A percentile compares a stretch with the other conserved stretches of the same genome.
These are phyloP conservation scores for Glonium stellatum DNA, from an alignment of 495 filamentous ascomycete species.

Conservation along the genomic window DNA sequence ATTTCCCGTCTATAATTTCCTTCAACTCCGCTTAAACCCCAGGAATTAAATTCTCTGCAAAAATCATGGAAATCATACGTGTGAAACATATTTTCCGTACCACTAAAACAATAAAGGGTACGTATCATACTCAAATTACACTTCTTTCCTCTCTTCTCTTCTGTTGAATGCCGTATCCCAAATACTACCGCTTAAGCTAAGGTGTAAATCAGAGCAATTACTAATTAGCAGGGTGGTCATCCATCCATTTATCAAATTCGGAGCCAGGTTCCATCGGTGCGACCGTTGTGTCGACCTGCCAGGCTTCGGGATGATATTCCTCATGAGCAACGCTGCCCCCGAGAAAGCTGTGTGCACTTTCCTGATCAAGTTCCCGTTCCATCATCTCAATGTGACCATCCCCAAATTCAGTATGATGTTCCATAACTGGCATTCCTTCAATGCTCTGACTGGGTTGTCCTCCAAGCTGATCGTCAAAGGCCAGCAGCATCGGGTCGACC, in stretches of 20 bases:
- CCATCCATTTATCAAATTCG: conserved; percentile 36
- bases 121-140: neutral
- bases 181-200: neutral
- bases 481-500: conserved; percentile 31
- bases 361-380: conserved; percentile 21
- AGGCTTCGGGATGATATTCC: conserved; percentile 21
- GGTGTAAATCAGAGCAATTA: neutral
- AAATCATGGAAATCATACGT: neutral
- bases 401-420: conserved; percentile 19
- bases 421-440: conserved; percentile 2
- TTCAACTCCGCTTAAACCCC: neutral
- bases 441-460: conserved; percentile 1
- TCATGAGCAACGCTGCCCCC: conserved; percentile 13
- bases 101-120: neutral
- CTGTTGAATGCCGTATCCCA: neutral
- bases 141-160: neutral
- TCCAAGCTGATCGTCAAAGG: conserved; percentile 15
- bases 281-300: conserved; percentile 26
- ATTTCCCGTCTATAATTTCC: conserved; percentile 9
- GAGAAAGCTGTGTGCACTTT: conserved; percentile 24
- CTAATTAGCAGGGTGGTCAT: conserved; percentile 16
- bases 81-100: neutral
- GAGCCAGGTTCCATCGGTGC: conserved; percentile 27
- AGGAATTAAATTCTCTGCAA: neutral
- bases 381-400: conserved; percentile 23